Conservation (phyloP, 768 basidiomycete species). For the Phlegmacium glaucopus region DNA sequence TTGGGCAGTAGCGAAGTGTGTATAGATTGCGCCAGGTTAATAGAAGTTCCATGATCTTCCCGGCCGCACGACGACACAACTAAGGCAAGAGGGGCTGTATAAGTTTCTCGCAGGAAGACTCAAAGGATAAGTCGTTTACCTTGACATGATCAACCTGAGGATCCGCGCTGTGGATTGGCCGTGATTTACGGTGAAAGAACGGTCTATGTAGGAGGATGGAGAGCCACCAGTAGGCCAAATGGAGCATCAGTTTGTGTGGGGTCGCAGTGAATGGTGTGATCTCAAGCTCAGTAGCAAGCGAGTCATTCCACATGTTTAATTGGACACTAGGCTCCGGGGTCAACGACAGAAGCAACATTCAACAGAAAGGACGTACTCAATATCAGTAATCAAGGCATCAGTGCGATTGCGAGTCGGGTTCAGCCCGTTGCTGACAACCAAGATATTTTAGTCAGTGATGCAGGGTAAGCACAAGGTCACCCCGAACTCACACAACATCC, state of each 20-base stretch:
- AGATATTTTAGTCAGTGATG: neutral
- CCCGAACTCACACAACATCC: conserved; percentile 48
- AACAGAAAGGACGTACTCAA: conserved; percentile 39
- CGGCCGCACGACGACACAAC: conserved; percentile 51
- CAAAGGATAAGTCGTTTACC: conserved; percentile 25
- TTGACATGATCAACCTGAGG: conserved; percentile 50
- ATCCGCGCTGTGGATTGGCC: conserved; percentile 33
- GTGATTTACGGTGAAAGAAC: conserved; percentile 42
- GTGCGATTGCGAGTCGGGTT: conserved; percentile 36
- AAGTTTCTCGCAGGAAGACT: conserved; percentile 12
- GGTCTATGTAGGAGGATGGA: conserved; percentile 61
- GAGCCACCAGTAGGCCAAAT: conserved; percentile 55
- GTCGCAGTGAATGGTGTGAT: conserved; percentile 46
- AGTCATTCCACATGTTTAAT: conserved; percentile 46
- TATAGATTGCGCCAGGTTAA: conserved; percentile 50
- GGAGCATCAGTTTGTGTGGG: conserved; percentile 54
- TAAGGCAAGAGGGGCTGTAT: conserved; percentile 18
- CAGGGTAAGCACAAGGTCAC: neutral
- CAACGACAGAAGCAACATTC: neutral
- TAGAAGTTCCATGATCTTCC: conserved; percentile 53
- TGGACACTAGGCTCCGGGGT: conserved; percentile 30
- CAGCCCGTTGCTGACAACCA: conserved; percentile 36
- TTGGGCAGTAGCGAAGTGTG: conserved; percentile 52
- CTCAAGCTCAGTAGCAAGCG: conserved; percentile 43
- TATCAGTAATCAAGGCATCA: conserved; percentile 46